These are phyloP conservation scores for Phaeotremella fagi DNA, from an alignment of 768 basidiomycete genomes.

Conservation along the genomic window DNA sequence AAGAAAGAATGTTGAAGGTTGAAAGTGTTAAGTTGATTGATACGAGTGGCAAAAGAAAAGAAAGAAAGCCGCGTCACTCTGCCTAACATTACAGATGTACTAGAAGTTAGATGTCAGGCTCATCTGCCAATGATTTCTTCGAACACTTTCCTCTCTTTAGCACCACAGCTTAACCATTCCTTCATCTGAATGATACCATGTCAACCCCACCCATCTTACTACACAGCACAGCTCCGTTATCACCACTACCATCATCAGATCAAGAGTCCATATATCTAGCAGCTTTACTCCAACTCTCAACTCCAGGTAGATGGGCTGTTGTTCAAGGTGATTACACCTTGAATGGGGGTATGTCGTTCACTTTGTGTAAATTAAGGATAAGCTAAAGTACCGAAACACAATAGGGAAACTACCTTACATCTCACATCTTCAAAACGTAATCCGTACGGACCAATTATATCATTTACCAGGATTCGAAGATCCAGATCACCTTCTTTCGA, in stretches of 20 bases:
- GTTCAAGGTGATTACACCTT: constrained; percentile 12
- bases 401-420: constrained; percentile 33
- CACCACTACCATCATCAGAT: constrained; percentile 23
- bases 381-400: not conserved
- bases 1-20: no score
- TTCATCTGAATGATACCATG: no score
- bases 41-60: no score
- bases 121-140: no score
- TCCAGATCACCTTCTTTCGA: constrained; percentile 16
- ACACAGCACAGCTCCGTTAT: constrained; percentile 24
- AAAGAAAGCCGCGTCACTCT: no score
- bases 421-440: constrained; percentile 22
- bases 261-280: constrained; percentile 26
- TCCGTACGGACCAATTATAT: constrained; percentile 14
- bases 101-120: no score
- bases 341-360: constrained; percentile 21
- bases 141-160: no score
- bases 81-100: no score
- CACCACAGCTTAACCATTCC: no score
- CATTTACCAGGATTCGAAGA: constrained; percentile 21
- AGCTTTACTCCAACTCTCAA: constrained; percentile 19
- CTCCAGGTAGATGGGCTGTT: constrained; percentile 24
- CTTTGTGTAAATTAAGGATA: not conserved
- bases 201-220: constrained; percentile 19
- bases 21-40: no score